A percentile compares a stretch with the other conserved stretches of the same genome.
Conservation (phyloP, 768 basidiomycete genomes). For the Grammothele lineata region DNA sequence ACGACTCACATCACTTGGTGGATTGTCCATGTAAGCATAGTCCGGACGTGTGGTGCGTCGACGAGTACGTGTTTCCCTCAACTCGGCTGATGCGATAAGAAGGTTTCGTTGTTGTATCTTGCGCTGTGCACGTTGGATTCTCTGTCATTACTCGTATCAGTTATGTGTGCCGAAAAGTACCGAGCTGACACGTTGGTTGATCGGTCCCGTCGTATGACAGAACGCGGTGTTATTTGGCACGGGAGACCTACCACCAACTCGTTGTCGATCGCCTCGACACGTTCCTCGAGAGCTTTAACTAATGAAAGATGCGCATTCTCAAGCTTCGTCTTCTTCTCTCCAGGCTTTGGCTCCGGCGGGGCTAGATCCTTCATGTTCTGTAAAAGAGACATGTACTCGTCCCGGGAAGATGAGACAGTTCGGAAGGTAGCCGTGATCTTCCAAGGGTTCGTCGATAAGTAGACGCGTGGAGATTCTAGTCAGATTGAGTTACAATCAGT, state of each 20-base stretch:
- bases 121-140: conserved; percentile 64
- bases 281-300: conserved; percentile 56
- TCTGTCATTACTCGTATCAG: conserved; percentile 39
- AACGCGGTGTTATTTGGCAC: too few species aligned
- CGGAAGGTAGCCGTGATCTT: conserved; percentile 79
- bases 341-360: conserved; percentile 40
- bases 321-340: conserved; percentile 50
- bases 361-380: conserved; percentile 52
- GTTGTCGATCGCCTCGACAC: conserved; percentile 61
- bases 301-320: conserved; percentile 61
- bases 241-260: conserved; percentile 67
- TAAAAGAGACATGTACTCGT: conserved; percentile 66
- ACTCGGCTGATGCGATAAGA: conserved; percentile 68
- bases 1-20: conserved; percentile 59
- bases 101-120: conserved; percentile 65
- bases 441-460: conserved; percentile 86
- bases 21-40: conserved; percentile 71
- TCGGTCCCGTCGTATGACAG: too few species aligned
- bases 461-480: conserved; percentile 80
- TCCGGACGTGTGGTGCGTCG: conserved; percentile 69
- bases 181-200: too few species aligned
- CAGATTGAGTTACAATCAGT: too few species aligned
- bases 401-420: conserved; percentile 63
- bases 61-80: conserved; percentile 76
- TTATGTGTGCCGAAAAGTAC: conserved; percentile 12